phyloP scores from a whole-genome alignment of 305 asterid genomes.

The Fraxinus platypoda region DNA sequence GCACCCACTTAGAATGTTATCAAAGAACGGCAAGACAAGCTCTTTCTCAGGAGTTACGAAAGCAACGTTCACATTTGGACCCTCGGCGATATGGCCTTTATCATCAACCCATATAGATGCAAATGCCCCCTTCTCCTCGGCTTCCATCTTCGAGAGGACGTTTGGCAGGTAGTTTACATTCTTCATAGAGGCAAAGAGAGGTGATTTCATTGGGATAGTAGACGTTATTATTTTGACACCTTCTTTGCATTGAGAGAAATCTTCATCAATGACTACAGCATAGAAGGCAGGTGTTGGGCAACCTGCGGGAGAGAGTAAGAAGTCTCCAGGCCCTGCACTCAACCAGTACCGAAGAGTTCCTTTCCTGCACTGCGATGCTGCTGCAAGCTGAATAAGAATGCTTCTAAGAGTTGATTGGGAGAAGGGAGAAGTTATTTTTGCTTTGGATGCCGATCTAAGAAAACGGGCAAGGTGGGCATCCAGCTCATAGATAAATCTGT shows the following conservation, averaged over 20 bases:
- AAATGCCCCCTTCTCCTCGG: conserved; percentile 67
- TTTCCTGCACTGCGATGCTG: conserved; percentile 62
- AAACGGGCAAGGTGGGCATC: conserved; percentile 81
- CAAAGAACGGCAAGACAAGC: conserved; percentile 65
- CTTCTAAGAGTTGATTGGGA: conserved; percentile 51
- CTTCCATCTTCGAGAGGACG: conserved; percentile 77
- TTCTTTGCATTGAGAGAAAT: conserved; percentile 59
- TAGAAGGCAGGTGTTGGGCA: conserved; percentile 77
- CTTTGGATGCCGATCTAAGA: conserved; percentile 73
- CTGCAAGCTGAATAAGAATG: conserved; percentile 76
- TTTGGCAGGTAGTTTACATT: conserved; percentile 91
- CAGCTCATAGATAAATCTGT: conserved; percentile 68
- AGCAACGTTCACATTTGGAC: conserved; percentile 88
- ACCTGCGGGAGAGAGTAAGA: conserved; percentile 63
- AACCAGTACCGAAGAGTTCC: conserved; percentile 85
- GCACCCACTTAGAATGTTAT: conserved; percentile 74
- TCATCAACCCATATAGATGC: conserved; percentile 83
- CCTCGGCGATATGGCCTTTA: conserved; percentile 74
- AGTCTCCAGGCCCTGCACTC: conserved; percentile 85
- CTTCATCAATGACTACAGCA: conserved; percentile 67
- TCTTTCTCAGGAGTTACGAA: conserved; percentile 58
- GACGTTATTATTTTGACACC: conserved; percentile 80
- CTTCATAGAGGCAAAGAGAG: conserved; percentile 75
- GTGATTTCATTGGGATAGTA: conserved; percentile 68
- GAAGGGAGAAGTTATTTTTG: conserved; percentile 56